Conservation (phyloP, 495 filamentous ascomycete species). For the Letharia columbiana region DNA sequence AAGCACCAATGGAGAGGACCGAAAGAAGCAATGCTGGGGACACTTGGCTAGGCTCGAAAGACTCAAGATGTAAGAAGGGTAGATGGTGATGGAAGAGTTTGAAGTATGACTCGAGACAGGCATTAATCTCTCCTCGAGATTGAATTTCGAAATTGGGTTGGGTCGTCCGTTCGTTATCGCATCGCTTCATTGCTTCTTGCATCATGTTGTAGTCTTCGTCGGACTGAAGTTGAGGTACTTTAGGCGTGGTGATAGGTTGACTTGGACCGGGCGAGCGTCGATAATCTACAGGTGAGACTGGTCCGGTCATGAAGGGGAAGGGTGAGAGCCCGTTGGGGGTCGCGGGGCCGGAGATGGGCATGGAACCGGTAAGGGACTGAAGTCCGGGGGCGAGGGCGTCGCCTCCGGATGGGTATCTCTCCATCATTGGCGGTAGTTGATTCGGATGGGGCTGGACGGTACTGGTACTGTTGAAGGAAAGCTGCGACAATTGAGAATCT, state of each 20-base stretch:
- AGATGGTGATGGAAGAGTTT: conserved; percentile 94
- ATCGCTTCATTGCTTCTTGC: conserved; percentile 76
- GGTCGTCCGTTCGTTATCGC: conserved; percentile 72
- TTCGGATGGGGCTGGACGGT: conserved; percentile 47
- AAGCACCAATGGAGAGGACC: conserved; percentile 87
- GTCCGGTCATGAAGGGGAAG: conserved; percentile 62
- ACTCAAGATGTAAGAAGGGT: conserved; percentile 90
- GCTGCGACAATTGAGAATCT: conserved; percentile 51
- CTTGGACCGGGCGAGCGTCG: conserved; percentile 56
- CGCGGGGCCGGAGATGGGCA: conserved; percentile 59
- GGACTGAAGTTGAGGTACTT: conserved; percentile 52
- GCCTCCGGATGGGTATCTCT: conserved; percentile 49
- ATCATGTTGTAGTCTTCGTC: conserved; percentile 52
- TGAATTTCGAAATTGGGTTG: conserved; percentile 86
- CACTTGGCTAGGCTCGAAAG: conserved; percentile 70
- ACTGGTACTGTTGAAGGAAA: conserved; percentile 47
- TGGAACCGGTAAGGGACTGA: conserved; percentile 59
- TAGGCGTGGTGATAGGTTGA: conserved; percentile 55
- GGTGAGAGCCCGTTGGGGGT: conserved; percentile 79
- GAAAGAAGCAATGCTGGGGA: conserved; percentile 79
- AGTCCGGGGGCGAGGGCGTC: conserved; percentile 53
- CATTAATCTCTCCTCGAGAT: conserved; percentile 65
- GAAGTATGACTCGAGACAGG: conserved; percentile 92
- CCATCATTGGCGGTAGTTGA: conserved; percentile 59
- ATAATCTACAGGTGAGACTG: conserved; percentile 64